These are phyloP conservation scores for Adiantum capillusveneris DNA, from an alignment of 75 land plant species.

Conservation along the genomic window DNA sequence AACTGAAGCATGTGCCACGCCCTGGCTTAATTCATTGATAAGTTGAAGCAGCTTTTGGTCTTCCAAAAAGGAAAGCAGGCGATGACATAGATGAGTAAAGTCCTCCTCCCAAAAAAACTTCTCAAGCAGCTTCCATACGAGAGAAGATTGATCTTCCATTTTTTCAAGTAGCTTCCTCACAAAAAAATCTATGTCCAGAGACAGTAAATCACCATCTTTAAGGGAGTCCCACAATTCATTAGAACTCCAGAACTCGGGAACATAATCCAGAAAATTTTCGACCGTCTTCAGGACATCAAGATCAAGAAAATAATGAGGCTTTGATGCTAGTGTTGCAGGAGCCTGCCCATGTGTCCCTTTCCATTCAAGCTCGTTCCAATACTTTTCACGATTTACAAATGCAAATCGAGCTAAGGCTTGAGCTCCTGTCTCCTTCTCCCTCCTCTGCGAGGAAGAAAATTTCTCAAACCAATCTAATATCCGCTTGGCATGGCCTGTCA, in stretches of 20 bases:
- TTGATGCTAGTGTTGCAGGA: constrained; percentile 94
- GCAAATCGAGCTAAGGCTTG: constrained; percentile 79
- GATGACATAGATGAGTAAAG: constrained; percentile 53
- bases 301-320: constrained; percentile 93
- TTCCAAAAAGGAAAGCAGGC: constrained; percentile 55
- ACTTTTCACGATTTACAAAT: constrained; percentile 73
- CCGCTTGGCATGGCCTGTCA: constrained; percentile 68
- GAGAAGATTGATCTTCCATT: constrained; percentile 51
- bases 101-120: constrained; percentile 57
- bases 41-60: constrained; percentile 45
- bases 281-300: constrained; percentile 84
- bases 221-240: constrained; percentile 66
- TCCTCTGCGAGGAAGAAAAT: constrained; percentile 38
- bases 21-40: constrained; percentile 30
- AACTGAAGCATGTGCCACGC: constrained; percentile 9
- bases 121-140: constrained; percentile 50
- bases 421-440: constrained; percentile 65
- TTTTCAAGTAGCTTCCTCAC: constrained; percentile 44
- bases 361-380: constrained; percentile 97
- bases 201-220: constrained; percentile 64
- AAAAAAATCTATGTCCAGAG: constrained; percentile 59
- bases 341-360: constrained; percentile 91
- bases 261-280: constrained; percentile 81
- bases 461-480: constrained; percentile 71
- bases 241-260: constrained; percentile 88